Evolutionary conservation across 257 asterid genomes (phyloP), one percentile per base, ranked within the genome.

Genomic region (Fraxinus cuspidata): DNA sequence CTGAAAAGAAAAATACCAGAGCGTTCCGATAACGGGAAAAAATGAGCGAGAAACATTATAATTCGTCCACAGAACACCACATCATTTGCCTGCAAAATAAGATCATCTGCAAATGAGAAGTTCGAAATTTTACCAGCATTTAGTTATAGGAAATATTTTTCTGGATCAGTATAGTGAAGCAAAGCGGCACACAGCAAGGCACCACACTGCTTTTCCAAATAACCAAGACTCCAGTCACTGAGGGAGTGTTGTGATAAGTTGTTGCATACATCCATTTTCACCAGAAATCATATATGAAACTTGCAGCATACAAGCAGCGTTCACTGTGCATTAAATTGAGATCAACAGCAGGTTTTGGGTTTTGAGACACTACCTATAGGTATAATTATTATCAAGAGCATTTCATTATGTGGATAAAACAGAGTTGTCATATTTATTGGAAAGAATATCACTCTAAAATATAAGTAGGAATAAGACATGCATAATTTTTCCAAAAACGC

Each of bases 41-140:
- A 93, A 78, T 95, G 99, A 68, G 99, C 98, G 72, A 95, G 99
- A 87, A 95, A 95, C 99, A 95, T 95, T 76, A 95, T 95, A 79
- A 95, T 93, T 80, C 99, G 94, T 77, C 99, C 98, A 67, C 98
- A 93, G 83, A 95, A 95, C 78, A 95, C 99, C 15, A 95, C 99
- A 85, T 95, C 98, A 88, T 95, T 95, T 74, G 98, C 99, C 99
- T 91, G 90, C 81, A 90, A 84, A 19, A 73, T 66, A 69, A 84
- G 58, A 70, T 73, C n/a, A 8, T 27, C 56, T 31, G 32, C 72
- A n/a, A 19, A 76, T 65, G 73, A 66, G 82, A 31, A 79, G 77
- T 72, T 70, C 8, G 56, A 65, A 38, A 74, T 75, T 78, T 35
- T 51, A 79, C 78, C 32, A 44, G 23, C 32, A 63, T 11, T 60